A percentile compares a stretch with the other conserved stretches of the same genome.
Conservation (phyloP, 129 eudicot species). For the Calendula officinalis region DNA sequence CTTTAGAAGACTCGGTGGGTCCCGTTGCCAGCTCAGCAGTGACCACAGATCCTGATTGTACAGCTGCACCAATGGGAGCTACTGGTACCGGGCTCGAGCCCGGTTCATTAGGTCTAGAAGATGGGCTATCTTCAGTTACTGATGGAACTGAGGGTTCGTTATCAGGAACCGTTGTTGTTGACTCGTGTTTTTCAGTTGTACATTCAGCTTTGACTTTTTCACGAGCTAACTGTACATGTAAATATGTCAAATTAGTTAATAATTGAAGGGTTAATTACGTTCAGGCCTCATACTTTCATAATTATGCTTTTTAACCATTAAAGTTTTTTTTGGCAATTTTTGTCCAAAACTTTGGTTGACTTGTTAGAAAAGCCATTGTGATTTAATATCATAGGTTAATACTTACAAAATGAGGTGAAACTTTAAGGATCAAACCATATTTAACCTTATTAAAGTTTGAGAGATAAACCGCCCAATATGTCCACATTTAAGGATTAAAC, state of each 20-base stretch:
- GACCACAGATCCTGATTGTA: slow-evolving; percentile 35
- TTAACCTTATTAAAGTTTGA: too few relatives aligned
- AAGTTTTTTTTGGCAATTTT: too few relatives aligned
- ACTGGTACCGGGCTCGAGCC: slow-evolving; percentile 54
- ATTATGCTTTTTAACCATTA: too few relatives aligned
- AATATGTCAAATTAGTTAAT: slow-evolving; percentile 6
- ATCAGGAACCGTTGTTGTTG: slow-evolving; percentile 38
- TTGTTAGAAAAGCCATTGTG: too few relatives aligned
- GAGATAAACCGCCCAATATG: too few relatives aligned
- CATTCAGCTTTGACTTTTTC: slow-evolving; percentile 40
- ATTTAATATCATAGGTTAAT: too few relatives aligned
- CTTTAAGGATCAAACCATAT: too few relatives aligned
- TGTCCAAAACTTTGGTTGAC: too few relatives aligned
- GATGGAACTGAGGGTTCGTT: slow-evolving; percentile 37
- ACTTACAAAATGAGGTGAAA: too few relatives aligned
- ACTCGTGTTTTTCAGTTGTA: slow-evolving; percentile 31
- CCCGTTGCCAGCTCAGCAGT: slow-evolving; percentile 39
- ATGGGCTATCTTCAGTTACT: slow-evolving; percentile 33
- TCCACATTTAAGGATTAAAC: too few relatives aligned
- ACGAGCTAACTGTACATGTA: slow-evolving; percentile 63
- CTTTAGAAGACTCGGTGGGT: slow-evolving; percentile 39
- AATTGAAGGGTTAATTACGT: not conserved
- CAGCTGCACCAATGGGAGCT: slow-evolving; percentile 43
- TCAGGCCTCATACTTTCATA: too few relatives aligned
- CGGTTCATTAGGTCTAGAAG: slow-evolving; percentile 34